Conservation (phyloP, 768 basidiomycete genomes). For the Dentipellis sp. region DNA sequence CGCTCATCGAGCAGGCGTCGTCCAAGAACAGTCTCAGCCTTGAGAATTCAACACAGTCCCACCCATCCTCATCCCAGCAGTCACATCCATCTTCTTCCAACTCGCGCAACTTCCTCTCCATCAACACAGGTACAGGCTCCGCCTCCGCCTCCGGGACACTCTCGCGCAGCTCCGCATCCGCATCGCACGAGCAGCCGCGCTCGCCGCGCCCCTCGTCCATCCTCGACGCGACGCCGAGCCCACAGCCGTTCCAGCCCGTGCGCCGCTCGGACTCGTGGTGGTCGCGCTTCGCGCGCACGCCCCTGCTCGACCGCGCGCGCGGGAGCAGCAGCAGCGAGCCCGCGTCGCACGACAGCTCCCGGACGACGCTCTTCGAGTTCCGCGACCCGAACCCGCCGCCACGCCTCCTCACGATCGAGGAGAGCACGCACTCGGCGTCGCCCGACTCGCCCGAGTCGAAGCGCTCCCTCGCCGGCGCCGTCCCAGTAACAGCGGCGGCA, state of each 20-base stretch:
- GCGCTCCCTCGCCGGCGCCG: slow-evolving; percentile 2
- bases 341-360: neutral
- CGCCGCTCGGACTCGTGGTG: slow-evolving; percentile 73
- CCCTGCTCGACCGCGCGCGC: slow-evolving; percentile 48
- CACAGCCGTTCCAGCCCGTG: slow-evolving; percentile 36
- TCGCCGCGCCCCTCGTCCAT: slow-evolving; percentile 32
- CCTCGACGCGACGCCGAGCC: slow-evolving; percentile 26
- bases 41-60: too few relatives aligned
- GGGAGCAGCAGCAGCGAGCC: slow-evolving; percentile 24
- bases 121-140: neutral
- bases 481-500: neutral
- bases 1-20: slow-evolving; percentile 26
- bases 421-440: slow-evolving; percentile 31
- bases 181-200: slow-evolving; percentile 4
- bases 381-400: slow-evolving; percentile 79
- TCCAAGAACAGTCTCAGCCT: slow-evolving; percentile 14
- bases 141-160: neutral
- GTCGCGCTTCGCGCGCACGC: slow-evolving; percentile 59
- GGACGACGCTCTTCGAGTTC: slow-evolving; percentile 38
- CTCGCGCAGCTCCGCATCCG: neutral
- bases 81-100: slow-evolving; percentile 5
- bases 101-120: neutral
- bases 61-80: neutral
- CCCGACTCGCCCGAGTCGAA: slow-evolving; percentile 9
- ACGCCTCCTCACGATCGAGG: slow-evolving; percentile 48